Evolutionary conservation across 495 filamentous ascomycete species (phyloP).

Genomic region (Penicillium paradoxum): DNA sequence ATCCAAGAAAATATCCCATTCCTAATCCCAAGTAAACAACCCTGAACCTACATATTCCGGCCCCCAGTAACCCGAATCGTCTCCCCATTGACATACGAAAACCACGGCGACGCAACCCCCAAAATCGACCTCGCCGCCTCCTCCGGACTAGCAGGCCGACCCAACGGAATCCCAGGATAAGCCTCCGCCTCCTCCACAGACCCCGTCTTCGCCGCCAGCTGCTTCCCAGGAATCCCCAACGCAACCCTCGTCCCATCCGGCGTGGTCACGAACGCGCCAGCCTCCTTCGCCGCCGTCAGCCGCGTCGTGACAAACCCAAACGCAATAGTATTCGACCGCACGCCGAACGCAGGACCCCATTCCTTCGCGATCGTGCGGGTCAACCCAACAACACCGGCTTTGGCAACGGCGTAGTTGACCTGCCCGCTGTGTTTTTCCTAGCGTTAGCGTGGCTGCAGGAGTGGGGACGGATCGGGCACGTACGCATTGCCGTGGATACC

Average conservation of each 20-base stretch:
- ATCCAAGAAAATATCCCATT: no score
- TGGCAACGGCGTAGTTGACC: conserved; percentile 78
- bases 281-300: conserved; percentile 74
- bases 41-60: conserved; percentile 60
- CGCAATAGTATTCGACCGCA: conserved; percentile 76
- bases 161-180: conserved; percentile 67
- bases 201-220: conserved; percentile 39
- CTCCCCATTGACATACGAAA: conserved; percentile 79
- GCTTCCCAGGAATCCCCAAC: conserved; percentile 65
- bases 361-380: conserved; percentile 88
- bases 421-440: conserved; percentile 50
- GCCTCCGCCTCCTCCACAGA: conserved; percentile 23
- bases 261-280: conserved; percentile 67
- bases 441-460: no score
- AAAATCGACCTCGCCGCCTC: conserved; percentile 77
- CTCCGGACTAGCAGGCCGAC: conserved; percentile 67
- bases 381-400: conserved; percentile 73
- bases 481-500: conserved; percentile 79
- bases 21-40: no score
- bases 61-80: conserved; percentile 81
- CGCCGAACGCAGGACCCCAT: conserved; percentile 82
- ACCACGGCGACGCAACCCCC: conserved; percentile 73
- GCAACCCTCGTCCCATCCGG: conserved; percentile 73
- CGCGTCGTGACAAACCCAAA: conserved; percentile 77
- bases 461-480: conserved; percentile 15